Evolutionary conservation across 2,329 filamentous ascomycete genomes (phyloP), one percentile per base, ranked within the genome.

Genomic region (Aspergillus flavus): DNA sequence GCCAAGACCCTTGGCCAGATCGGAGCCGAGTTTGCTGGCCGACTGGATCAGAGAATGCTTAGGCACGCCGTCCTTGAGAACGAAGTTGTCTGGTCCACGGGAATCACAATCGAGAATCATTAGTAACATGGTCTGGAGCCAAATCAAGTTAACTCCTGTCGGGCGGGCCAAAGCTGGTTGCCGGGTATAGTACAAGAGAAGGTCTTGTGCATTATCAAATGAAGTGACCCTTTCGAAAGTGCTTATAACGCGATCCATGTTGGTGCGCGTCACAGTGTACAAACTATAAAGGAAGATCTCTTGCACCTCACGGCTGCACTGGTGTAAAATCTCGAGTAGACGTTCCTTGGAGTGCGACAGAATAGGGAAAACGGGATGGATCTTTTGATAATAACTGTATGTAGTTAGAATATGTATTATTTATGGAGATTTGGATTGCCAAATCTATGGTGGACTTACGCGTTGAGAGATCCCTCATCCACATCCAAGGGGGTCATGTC

Each of bases 71-170:
- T 79, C 74, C 64, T 79, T 79, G 45, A 76, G 67, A 28, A 76
- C 72, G 26, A 81, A 70, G 57, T 81, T 80, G 43, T 81, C 78
- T 1, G 79, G 78, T 2, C 77, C 77, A 46, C 78, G 78, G 11
- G 73, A 70, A 54, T 81, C 79, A 61, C 77, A 78, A 50, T 82
- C 80, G 12, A 81, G 72, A 21, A 79, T 74, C 74, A 81, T 76
- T 23, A 81, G 67, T 10, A 78, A 70, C 56, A 80, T 69, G 36
- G 74, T 75, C 64, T 81, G 79, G n/a, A 81, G 71, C 69, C 76
- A 78, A 26, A 81, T 68, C 30, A 81, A 59, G 62, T 81, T 81
- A 41, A 75, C 71, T 1, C 76, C 69, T 3, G 72, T 71, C 9
- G 74, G 68, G 19, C 78, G 75, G 30, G 75, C 67, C 30, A 75